These are phyloP conservation scores for Beauveria sp. DNA, from an alignment of 2,329 filamentous ascomycete genomes.

Conservation along the genomic window DNA sequence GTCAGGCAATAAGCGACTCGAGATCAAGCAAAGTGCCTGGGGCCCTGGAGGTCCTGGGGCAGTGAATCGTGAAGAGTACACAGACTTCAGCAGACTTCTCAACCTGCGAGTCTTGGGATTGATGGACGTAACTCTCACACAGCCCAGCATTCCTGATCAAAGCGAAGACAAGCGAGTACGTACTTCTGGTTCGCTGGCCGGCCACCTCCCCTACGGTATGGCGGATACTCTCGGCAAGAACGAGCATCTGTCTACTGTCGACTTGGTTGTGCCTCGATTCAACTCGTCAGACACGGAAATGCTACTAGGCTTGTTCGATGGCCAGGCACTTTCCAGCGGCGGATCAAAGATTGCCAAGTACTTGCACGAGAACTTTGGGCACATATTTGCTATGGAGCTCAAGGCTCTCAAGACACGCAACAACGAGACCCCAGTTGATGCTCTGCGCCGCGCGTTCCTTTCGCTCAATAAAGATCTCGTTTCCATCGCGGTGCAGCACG, in stretches of 20 bases:
- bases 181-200: constrained; percentile 91
- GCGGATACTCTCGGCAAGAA: constrained; percentile 88
- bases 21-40: constrained; percentile 63
- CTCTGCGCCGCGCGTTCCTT: constrained; percentile 78
- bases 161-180: constrained; percentile 90
- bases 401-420: constrained; percentile 60
- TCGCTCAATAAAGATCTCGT: constrained; percentile 90
- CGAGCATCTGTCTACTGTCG: constrained; percentile 90
- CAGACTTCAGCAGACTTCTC: constrained; percentile 78
- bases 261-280: constrained; percentile 89
- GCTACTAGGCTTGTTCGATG: constrained; percentile 91
- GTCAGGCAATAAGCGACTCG: constrained; percentile 90
- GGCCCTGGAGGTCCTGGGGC: constrained; percentile 41
- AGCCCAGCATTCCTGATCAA: constrained; percentile 88
- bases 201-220: constrained; percentile 91
- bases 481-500: constrained; percentile 70
- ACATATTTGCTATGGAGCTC: constrained; percentile 75
- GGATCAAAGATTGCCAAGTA: constrained; percentile 96
- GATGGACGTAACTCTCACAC: constrained; percentile 96
- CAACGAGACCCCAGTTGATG: constrained; percentile 72
- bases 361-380: constrained; percentile 89
- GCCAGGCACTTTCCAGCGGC: constrained; percentile 77
- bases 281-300: constrained; percentile 85
- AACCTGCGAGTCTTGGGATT: constrained; percentile 84
- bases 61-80: constrained; percentile 58